Base-by-base conservation (phyloP, 2,329 filamentous ascomycete genomes). In the Fusarium xylarioides region DNA sequence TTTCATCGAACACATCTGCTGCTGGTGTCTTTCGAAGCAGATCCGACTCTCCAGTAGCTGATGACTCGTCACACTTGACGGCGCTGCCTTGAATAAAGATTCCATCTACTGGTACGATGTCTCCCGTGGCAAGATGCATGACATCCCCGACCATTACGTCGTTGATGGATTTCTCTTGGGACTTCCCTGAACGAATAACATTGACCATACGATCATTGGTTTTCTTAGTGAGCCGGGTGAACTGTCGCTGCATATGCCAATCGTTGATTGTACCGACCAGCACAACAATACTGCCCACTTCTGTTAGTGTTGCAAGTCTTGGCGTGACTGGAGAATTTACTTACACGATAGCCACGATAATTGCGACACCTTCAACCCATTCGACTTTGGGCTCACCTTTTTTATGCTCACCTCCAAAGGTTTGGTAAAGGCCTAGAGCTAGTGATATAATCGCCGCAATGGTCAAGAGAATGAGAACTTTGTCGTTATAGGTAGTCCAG, bases 401-500 rank as follows among this genome's bases (percentile, higher is more conserved):
- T 7, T 81, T 76, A 59, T 87, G 85, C 62, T 86, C 68, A 70
- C 83, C 76, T 35, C 87, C 87, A 47, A 92, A 86, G 0, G 90
- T 91, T 79, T 93, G 89, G 75, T 94, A 94, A 4, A 94, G 83
- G 15, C 92, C 92, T 16, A 94, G 83, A 14, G 89, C 90, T 12
- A 94, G 81, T 1, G 91, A 94, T 16, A 94, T 86, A 16, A 91
- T 83, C 4, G 92, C 92, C 15, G 92, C 92, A 40, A 90, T 85
- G 1, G 91, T 92, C 66, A 94, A 82, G 11, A 94, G 82, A 43
- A 94, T 91, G 43, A 94, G 87, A 40, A 94, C 90, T 72, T 92
- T 92, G 81, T 94, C 92, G 74, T 93, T 92, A 80, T 92, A 93
- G 6, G 91, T 91, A 69, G 88, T 88, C 91, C 91, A 93, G 66